A percentile compares a stretch with the other conserved stretches of the same genome.
Evolutionary conservation across 331 rosid genomes (phyloP).

Genomic region (Malus hybrid): DNA sequence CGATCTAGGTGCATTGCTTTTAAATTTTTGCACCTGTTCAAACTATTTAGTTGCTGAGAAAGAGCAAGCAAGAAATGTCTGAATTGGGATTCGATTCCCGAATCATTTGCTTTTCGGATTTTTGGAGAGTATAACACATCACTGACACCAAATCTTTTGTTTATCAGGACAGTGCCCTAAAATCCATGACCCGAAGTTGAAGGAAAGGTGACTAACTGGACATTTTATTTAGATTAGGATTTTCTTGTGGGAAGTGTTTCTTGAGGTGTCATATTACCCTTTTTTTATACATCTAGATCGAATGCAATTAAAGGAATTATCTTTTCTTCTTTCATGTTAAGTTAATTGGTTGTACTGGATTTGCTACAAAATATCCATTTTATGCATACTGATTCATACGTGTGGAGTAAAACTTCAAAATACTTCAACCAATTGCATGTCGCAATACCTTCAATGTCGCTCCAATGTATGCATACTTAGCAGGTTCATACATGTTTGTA

Average conservation of each 20-base stretch:
- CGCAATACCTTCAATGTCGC: not conserved
- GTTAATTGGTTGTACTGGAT: not conserved
- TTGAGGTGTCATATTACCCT: not conserved
- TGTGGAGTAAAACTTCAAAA: slow-evolving; percentile 2
- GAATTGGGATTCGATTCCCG: not conserved
- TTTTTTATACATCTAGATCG: not conserved
- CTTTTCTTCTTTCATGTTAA: not conserved
- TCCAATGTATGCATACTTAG: no score
- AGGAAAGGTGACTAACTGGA: slow-evolving; percentile 55
- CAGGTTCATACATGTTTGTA: not conserved
- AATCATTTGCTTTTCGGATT: not conserved
- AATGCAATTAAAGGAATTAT: not conserved
- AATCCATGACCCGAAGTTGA: slow-evolving; percentile 85
- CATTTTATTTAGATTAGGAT: not conserved
- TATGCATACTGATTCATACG: not conserved
- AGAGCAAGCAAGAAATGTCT: not conserved
- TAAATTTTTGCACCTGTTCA: not conserved
- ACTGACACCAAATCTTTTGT: not conserved
- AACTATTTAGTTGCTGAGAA: not conserved
- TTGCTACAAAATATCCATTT: not conserved
- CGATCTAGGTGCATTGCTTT: slow-evolving; percentile 64
- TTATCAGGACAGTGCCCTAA: slow-evolving; percentile 79
- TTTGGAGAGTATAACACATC: not conserved
- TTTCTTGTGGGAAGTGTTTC: not conserved
- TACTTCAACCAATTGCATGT: not conserved